A percentile compares a stretch with the other conserved stretches of the same genome.
Conservation (phyloP, 2,329 filamentous ascomycete genomes). For the Cercospora sp. region DNA sequence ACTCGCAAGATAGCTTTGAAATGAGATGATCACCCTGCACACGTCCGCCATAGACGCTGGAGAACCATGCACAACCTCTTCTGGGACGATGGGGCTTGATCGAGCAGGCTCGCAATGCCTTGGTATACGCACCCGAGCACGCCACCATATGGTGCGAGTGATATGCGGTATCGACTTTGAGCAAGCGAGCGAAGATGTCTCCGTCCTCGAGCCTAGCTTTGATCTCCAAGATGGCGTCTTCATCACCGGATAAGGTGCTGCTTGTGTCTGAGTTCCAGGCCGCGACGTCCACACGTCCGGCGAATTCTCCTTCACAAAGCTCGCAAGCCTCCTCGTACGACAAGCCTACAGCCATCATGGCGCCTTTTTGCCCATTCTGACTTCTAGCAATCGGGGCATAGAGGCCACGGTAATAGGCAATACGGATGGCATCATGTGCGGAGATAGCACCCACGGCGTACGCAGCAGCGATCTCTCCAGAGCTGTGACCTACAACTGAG, state of each 20-base stretch:
- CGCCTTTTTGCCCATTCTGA: constrained; percentile 12
- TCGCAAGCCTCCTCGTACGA: constrained; percentile 13
- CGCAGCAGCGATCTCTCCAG: too few relatives aligned
- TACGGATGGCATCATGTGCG: not conserved
- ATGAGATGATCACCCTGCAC: constrained; percentile 12
- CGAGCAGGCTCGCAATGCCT: constrained; percentile 5
- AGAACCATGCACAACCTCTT: constrained; percentile 11
- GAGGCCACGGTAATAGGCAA: constrained; percentile 33
- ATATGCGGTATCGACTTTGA: constrained; percentile 48
- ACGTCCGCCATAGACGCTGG: constrained; percentile 25
- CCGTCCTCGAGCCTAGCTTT: constrained; percentile 37
- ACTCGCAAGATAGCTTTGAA: constrained; percentile 29
- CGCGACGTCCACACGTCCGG: constrained; percentile 24
- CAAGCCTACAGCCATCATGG: constrained; percentile 23
- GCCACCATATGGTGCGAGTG: constrained; percentile 44
- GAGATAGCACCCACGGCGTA: too few relatives aligned
- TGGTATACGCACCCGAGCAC: constrained; percentile 7
- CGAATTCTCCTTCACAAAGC: constrained; percentile 1
- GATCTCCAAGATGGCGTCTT: constrained; percentile 38
- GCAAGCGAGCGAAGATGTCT: constrained; percentile 41
- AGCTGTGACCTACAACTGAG: not conserved
- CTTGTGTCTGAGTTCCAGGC: constrained; percentile 44
- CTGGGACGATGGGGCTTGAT: constrained; percentile 2
- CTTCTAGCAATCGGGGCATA: constrained; percentile 17
- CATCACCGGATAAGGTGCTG: constrained; percentile 50